Evolutionary conservation across 352 stramenopile species (phyloP).

Genomic region (Phytophthora boehmeriae): DNA sequence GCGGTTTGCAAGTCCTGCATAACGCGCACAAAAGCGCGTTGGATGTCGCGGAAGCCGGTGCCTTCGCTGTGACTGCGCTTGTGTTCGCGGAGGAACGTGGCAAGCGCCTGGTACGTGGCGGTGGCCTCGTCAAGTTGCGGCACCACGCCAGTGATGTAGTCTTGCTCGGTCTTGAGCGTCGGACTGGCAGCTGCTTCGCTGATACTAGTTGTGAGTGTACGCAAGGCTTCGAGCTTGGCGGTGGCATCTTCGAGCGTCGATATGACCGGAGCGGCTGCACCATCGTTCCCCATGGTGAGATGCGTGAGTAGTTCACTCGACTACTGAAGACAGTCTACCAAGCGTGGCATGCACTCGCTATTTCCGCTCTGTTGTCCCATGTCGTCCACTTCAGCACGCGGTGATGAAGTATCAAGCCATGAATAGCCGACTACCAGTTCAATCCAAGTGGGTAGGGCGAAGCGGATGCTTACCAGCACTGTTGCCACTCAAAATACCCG

Average conservation of each 20-base stretch:
- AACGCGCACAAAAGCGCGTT: slow-evolving; percentile 62
- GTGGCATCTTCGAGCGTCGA: slow-evolving; percentile 54
- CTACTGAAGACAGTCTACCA: background rate
- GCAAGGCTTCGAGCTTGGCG: slow-evolving; percentile 38
- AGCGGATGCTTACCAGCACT: background rate
- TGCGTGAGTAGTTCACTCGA: slow-evolving; percentile 1
- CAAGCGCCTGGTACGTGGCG: slow-evolving; percentile 63
- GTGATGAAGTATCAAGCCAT: background rate
- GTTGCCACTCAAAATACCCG: background rate
- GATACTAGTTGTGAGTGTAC: slow-evolving; percentile 45
- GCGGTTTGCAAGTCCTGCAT: slow-evolving; percentile 79
- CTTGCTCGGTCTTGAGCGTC: slow-evolving; percentile 52
- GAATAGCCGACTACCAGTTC: background rate
- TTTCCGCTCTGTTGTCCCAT: background rate
- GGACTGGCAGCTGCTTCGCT: slow-evolving; percentile 38
- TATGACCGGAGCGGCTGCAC: slow-evolving; percentile 22
- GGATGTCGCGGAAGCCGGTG: slow-evolving; percentile 55
- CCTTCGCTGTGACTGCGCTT: slow-evolving; percentile 54
- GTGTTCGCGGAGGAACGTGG: slow-evolving; percentile 65
- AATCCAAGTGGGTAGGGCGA: background rate
- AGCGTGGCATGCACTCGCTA: background rate
- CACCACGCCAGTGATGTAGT: slow-evolving; percentile 53
- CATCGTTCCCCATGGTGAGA: slow-evolving; percentile 13
- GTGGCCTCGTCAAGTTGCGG: slow-evolving; percentile 65
- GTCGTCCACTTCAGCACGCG: background rate